Evolutionary conservation across 2,329 filamentous ascomycete species (phyloP).

Genomic region (Cercospora canescens): DNA sequence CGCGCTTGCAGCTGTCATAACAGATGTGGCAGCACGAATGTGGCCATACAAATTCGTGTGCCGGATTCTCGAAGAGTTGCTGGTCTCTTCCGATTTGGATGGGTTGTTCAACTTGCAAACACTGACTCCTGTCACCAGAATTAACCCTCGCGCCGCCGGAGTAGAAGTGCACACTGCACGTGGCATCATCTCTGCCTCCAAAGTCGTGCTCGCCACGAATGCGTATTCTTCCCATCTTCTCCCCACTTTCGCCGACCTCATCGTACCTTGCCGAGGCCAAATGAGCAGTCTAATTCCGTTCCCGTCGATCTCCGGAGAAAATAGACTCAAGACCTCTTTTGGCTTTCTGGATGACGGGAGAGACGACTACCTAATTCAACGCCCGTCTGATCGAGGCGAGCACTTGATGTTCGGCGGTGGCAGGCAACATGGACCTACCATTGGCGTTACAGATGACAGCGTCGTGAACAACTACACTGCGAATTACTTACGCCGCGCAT

Average conservation of each 20-base stretch:
- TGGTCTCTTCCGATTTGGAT: slow-evolving; percentile 36
- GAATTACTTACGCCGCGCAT: slow-evolving; percentile 53
- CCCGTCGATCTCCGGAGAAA: slow-evolving; percentile 27
- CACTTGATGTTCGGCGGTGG: slow-evolving; percentile 74
- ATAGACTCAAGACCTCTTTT: slow-evolving; percentile 59
- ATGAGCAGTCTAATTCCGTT: slow-evolving; percentile 67
- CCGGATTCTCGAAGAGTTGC: slow-evolving; percentile 65
- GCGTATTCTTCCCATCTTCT: slow-evolving; percentile 78
- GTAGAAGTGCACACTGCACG: slow-evolving; percentile 56
- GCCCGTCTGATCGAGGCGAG: slow-evolving; percentile 53
- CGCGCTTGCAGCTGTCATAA: slow-evolving; percentile 65
- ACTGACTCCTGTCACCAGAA: slow-evolving; percentile 59
- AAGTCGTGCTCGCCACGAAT: slow-evolving; percentile 78
- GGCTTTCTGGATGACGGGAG: slow-evolving; percentile 61
- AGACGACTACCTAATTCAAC: slow-evolving; percentile 73
- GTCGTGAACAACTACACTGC: slow-evolving; percentile 58
- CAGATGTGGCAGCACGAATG: slow-evolving; percentile 64
- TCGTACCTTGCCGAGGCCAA: slow-evolving; percentile 76
- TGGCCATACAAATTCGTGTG: slow-evolving; percentile 86
- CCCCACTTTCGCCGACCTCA: slow-evolving; percentile 66
- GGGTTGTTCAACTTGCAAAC: slow-evolving; percentile 71
- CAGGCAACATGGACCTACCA: slow-evolving; percentile 54
- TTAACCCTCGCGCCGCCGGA: slow-evolving; percentile 28
- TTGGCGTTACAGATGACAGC: slow-evolving; percentile 63
- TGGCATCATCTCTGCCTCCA: slow-evolving; percentile 62